Evolutionary conservation across 2,329 filamentous ascomycete genomes (phyloP).

Genomic region (Fusarium musae): DNA sequence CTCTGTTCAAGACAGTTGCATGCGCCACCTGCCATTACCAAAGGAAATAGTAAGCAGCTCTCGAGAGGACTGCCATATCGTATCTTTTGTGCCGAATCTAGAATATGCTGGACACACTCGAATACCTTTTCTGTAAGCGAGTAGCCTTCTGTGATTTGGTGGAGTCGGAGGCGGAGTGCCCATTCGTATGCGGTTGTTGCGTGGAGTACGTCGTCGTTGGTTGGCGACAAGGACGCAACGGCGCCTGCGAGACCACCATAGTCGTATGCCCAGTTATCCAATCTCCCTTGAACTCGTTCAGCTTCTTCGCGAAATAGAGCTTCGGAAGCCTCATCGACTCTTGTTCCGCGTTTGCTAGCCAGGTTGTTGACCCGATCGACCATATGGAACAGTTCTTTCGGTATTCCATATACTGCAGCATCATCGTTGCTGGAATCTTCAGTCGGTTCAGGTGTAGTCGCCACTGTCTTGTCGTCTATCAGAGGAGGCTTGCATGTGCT

Average conservation of each 20-base stretch:
- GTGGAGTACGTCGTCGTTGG: neutral
- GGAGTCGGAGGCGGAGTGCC: constrained; percentile 5
- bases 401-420: neutral
- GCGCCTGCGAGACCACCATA: constrained; percentile 2
- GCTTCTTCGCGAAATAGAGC: neutral
- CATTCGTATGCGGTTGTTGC: constrained; percentile 13
- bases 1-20: constrained; percentile 6
- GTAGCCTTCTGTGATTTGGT: constrained; percentile 15
- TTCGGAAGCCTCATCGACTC: constrained; percentile 2
- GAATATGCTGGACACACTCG: neutral
- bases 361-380: constrained; percentile 5
- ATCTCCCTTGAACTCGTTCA: neutral
- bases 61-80: neutral
- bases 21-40: constrained; percentile 4
- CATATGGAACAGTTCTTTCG: constrained; percentile 8
- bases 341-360: constrained; percentile 3
- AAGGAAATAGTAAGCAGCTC: neutral
- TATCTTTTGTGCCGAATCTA: neutral
- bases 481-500: constrained; percentile 9
- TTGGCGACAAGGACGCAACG: neutral
- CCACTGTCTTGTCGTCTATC: neutral
- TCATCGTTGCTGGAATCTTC: neutral
- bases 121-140: neutral
- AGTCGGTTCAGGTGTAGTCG: neutral
- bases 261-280: constrained; percentile 11